These are phyloP conservation scores for Phoenix roebelenii DNA, from an alignment of 176 grass and related monocot genomes.

Conservation along the genomic window DNA sequence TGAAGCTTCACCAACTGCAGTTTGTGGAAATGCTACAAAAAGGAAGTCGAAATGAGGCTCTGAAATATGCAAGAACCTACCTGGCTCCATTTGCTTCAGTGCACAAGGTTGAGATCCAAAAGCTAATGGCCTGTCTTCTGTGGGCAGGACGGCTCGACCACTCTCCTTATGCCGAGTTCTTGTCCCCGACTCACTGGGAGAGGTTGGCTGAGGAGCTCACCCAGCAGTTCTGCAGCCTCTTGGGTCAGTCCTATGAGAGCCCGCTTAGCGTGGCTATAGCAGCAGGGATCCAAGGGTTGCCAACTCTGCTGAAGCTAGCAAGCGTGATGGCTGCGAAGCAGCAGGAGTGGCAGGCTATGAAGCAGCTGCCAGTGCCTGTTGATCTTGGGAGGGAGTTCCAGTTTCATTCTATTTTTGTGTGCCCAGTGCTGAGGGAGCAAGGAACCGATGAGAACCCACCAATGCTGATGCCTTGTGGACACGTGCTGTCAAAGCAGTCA, in stretches of 20 bases:
- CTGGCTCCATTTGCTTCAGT: constrained; percentile 37
- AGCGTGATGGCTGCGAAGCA: constrained; percentile 65
- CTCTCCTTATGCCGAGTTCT: constrained; percentile 67
- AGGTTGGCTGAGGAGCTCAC: constrained; percentile 53
- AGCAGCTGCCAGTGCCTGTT: constrained; percentile 72
- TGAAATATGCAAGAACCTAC: constrained; percentile 54
- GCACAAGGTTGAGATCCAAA: constrained; percentile 47
- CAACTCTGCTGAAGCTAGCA: constrained; percentile 59
- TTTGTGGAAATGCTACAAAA: constrained; percentile 65
- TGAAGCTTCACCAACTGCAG: constrained; percentile 81
- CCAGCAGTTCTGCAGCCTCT: constrained; percentile 61
- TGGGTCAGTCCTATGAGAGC: constrained; percentile 56
- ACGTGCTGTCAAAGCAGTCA: constrained; percentile 70
- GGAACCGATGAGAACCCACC: constrained; percentile 80
- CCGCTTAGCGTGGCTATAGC: constrained; percentile 46
- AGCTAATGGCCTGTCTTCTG: constrained; percentile 62
- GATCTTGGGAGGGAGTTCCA: constrained; percentile 69
- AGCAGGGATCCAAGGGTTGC: constrained; percentile 76
- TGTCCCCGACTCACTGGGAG: constrained; percentile 54
- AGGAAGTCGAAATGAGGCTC: constrained; percentile 35
- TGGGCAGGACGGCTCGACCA: constrained; percentile 58
- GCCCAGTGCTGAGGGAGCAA: constrained; percentile 77
- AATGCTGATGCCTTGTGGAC: constrained; percentile 91
- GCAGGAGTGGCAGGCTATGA: constrained; percentile 88
- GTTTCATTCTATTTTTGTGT: constrained; percentile 84